Conservation (phyloP, 805 yeast genomes). For the Monosporozyma servazzii region DNA sequence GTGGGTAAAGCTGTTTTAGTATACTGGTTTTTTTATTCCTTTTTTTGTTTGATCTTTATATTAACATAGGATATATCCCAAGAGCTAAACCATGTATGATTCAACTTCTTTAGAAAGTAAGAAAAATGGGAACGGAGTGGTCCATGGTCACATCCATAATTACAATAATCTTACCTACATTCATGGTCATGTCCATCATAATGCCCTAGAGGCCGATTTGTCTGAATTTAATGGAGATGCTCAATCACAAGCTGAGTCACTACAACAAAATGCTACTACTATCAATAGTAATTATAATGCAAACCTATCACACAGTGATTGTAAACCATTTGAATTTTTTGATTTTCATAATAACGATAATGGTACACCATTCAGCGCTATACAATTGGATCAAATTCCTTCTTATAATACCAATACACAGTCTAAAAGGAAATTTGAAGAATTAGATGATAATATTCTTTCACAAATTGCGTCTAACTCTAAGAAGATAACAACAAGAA, state of each 20-base stretch:
- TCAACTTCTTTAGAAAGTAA: background rate
- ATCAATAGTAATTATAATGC: too few species aligned
- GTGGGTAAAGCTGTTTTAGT: too few species aligned
- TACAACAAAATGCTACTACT: background rate
- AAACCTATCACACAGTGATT: constrained; percentile 14
- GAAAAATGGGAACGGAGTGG: constrained; percentile 20
- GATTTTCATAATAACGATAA: constrained; percentile 27
- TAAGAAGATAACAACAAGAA: background rate
- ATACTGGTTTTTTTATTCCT: background rate
- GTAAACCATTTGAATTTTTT: constrained; percentile 36
- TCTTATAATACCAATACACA: background rate
- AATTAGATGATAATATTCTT: background rate
- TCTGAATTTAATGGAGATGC: background rate
- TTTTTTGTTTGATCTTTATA: background rate
- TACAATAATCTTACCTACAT: constrained; percentile 53
- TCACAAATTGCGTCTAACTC: constrained; percentile 6
- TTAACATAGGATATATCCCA: background rate
- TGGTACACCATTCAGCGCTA: background rate
- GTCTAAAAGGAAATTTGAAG: background rate
- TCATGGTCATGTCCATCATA: constrained; percentile 57
- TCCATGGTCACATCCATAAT: constrained; percentile 60
- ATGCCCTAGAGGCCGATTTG: background rate
- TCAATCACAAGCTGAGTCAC: background rate
- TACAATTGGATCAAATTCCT: background rate
- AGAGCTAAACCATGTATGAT: background rate